Conservation (phyloP, 257 asterid genomes). For the Anisodus tanguticus region DNA sequence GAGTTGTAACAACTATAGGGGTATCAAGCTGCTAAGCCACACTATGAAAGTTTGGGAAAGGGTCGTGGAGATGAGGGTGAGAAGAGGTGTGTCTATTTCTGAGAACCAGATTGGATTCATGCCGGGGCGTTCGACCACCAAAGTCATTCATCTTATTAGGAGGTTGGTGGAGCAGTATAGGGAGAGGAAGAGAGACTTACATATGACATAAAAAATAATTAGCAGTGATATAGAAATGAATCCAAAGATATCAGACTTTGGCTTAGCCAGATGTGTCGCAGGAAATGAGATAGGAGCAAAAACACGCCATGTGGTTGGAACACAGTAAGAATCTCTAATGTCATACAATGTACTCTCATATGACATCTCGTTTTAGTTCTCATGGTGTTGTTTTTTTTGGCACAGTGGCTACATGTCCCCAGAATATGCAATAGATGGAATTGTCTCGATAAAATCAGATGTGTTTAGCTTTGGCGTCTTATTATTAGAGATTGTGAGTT, state of each 20-base stretch:
- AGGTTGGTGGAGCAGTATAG: too few species aligned
- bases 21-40: too few species aligned
- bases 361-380: neutral
- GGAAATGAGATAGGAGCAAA: constrained; percentile 48
- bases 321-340: constrained; percentile 33
- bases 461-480: constrained; percentile 42
- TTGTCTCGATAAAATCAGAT: constrained; percentile 44
- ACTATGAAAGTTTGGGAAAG: too few species aligned
- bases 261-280: constrained; percentile 41
- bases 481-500: constrained; percentile 38
- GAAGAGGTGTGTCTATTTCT: too few species aligned
- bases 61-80: too few species aligned
- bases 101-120: too few species aligned
- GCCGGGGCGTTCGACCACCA: too few species aligned
- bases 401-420: constrained; percentile 47
- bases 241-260: constrained; percentile 48
- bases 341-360: neutral
- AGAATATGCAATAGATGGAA: constrained; percentile 41
- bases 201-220: too few species aligned
- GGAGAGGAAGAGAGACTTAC: too few species aligned
- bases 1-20: too few species aligned
- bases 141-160: too few species aligned
- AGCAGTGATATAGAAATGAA: constrained; percentile 37
- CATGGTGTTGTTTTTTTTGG: neutral
- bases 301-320: constrained; percentile 40